These are phyloP conservation scores for Amanita molliuscula DNA, from an alignment of 768 basidiomycete species.

Conservation along the genomic window DNA sequence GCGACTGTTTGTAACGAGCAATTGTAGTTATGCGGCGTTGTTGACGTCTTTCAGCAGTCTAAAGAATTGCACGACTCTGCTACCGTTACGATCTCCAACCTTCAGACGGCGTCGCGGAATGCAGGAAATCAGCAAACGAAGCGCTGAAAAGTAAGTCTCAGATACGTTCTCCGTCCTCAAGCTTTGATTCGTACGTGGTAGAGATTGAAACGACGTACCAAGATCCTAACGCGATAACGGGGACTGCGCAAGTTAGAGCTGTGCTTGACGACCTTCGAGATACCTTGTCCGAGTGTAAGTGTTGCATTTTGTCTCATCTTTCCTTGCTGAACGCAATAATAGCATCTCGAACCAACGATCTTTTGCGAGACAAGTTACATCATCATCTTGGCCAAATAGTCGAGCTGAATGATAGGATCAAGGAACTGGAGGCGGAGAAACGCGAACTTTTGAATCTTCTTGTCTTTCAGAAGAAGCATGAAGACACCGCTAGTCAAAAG, in stretches of 20 bases:
- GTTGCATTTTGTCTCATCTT: not conserved
- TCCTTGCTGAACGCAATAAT: not conserved
- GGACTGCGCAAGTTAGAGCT: not conserved
- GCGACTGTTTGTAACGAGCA: not conserved
- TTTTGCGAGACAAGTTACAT: slow-evolving; percentile 29
- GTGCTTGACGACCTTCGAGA: slow-evolving; percentile 2
- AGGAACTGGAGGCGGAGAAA: slow-evolving; percentile 26
- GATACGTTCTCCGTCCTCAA: not conserved
- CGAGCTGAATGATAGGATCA: slow-evolving; percentile 20
- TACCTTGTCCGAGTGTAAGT: slow-evolving; percentile 17
- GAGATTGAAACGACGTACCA: not conserved
- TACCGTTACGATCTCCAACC: not conserved
- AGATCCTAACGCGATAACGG: not conserved
- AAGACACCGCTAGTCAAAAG: slow-evolving; percentile 9
- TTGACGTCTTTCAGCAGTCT: slow-evolving; percentile 6
- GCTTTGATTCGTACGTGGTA: not conserved
- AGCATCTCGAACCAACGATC: slow-evolving; percentile 28
- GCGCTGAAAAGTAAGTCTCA: not conserved
- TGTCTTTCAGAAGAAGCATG: slow-evolving; percentile 6
- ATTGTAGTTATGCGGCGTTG: slow-evolving; percentile 1
- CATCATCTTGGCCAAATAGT: slow-evolving; percentile 22
- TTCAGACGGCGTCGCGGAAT: not conserved
- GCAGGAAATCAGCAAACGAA: not conserved
- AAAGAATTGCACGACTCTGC: slow-evolving; percentile 9
- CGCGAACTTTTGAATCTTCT: slow-evolving; percentile 12